Evolutionary conservation across 2,329 filamentous ascomycete genomes (phyloP), one percentile per base, ranked within the genome.

Genomic region (Rhinocladiella similis): DNA sequence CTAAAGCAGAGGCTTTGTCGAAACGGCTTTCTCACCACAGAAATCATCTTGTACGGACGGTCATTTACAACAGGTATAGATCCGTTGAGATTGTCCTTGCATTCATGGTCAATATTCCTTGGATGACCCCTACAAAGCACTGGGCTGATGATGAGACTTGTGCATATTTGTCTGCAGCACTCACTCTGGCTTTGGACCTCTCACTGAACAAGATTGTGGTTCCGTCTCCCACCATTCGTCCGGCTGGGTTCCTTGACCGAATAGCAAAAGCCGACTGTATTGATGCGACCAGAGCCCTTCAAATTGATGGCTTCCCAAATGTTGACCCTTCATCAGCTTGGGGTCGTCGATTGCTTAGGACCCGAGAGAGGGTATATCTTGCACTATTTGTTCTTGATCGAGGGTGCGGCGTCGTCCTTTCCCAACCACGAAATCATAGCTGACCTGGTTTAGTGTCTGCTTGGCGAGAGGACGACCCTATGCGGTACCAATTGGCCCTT

Each of bases 101-200:
- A 0, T 90, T 90, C 66, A 87, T 90, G 83, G 80, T 89, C 29
- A 89, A 89, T 59, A 81, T 90, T 5, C 87, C 87, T 0, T 90
- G 87, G 87, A 89, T 90, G 80, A 83, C 83, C 27, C 84, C 85
- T 1, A 84, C 85, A 1, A 74, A 81, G 56, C 84, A 87, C 65
- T 86, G 83, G 68, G 85, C 85, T 2, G 87, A 90, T 61, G 87
- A 90, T 58, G 87, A 89, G 64, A 89, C 87, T 0, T 89, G 86
- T 56, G 81, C 83, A 41, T 90, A 88, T 63, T 83, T 90, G 52
- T 83, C 86, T 1, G 85, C 87, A 73, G 87, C 87, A 1, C 75
- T 87, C 9, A 86, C 84, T 1, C 83, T 90, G 58, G 86, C 87
- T 0, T 74, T 89, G 33, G 87, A 90, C 64, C 65, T 90, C 7